phyloP scores from a whole-genome alignment of 1,284 basidiomycete species.

The Chalciporus sp. region DNA sequence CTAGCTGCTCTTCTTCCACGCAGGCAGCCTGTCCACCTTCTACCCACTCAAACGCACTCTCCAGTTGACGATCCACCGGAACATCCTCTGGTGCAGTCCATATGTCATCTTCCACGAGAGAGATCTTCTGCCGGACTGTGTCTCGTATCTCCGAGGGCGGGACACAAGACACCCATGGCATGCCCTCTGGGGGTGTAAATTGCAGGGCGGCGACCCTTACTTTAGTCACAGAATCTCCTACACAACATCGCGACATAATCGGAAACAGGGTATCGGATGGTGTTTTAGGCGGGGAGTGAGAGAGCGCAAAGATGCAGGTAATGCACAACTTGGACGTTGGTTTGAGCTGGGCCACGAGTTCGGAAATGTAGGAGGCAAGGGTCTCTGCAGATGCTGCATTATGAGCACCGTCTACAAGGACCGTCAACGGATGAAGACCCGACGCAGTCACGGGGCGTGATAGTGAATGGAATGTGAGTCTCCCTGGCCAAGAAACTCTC shows the following conservation, averaged over 20 bases:
- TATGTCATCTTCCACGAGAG: conserved; percentile 40
- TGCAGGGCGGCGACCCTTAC: conserved; percentile 57
- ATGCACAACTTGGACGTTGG: conserved; percentile 39
- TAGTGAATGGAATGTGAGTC: conserved; percentile 74
- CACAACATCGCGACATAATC: conserved; percentile 46
- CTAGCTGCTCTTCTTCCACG: conserved; percentile 39
- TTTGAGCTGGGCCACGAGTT: conserved; percentile 29
- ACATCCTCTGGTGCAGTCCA: conserved; percentile 42
- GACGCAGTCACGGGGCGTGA: conserved; percentile 21
- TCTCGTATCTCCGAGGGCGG: conserved; percentile 49
- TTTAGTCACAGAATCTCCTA: conserved; percentile 30
- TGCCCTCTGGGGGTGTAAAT: conserved; percentile 78
- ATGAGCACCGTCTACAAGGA: conserved; percentile 94
- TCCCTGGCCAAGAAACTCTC: conserved; percentile 75
- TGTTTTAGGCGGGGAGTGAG: conserved; percentile 81
- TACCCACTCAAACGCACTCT: conserved; percentile 49
- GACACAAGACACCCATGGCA: conserved; percentile 87
- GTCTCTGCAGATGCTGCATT: conserved; percentile 82
- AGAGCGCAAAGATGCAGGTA: conserved; percentile 77
- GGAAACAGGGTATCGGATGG: conserved; percentile 70
- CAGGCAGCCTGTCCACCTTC: conserved; percentile 19
- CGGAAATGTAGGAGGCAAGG: conserved; percentile 72
- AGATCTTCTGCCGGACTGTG: conserved; percentile 44
- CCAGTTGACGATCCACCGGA: conserved; percentile 31
- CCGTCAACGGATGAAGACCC: conserved; percentile 34